These are phyloP conservation scores for Sphaceloma murrayae DNA, from an alignment of 2,329 filamentous ascomycete species.

Conservation along the genomic window DNA sequence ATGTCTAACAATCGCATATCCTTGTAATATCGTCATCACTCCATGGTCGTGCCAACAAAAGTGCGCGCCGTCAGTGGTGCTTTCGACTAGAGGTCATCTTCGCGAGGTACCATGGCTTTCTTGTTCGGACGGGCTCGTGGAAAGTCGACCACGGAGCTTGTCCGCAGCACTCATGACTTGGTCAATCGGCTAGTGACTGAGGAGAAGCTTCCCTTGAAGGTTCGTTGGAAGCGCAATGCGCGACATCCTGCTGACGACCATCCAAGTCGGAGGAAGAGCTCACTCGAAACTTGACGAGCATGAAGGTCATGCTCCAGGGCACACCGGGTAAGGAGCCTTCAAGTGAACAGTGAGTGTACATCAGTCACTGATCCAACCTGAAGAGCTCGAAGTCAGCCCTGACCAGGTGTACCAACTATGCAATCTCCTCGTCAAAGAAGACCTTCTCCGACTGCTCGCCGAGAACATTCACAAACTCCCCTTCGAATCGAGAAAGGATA, in stretches of 20 bases:
- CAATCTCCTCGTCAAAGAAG: slow-evolving; percentile 75
- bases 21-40: too few species aligned
- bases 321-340: slow-evolving; percentile 59
- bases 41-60: slow-evolving; percentile 1
- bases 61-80: slow-evolving; percentile 6
- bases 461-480: slow-evolving; percentile 74
- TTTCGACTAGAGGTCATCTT: neutral
- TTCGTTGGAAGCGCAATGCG: slow-evolving; percentile 26
- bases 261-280: slow-evolving; percentile 74
- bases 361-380: too few species aligned
- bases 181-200: slow-evolving; percentile 47
- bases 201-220: slow-evolving; percentile 50
- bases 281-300: slow-evolving; percentile 73
- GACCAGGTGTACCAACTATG: slow-evolving; percentile 84
- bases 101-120: slow-evolving; percentile 51
- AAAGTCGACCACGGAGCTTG: slow-evolving; percentile 53
- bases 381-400: slow-evolving; percentile 79
- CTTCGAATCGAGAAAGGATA: slow-evolving; percentile 93
- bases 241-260: slow-evolving; percentile 12
- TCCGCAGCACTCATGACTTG: slow-evolving; percentile 54
- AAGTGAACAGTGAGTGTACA: too few species aligned
- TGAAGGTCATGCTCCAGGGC: slow-evolving; percentile 89
- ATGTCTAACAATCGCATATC: too few species aligned
- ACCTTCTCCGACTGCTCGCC: slow-evolving; percentile 76
- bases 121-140: slow-evolving; percentile 55